Evolutionary conservation across 257 asterid genomes (phyloP), one percentile per base, ranked within the genome.

Genomic region (Jacaranda copaia): DNA sequence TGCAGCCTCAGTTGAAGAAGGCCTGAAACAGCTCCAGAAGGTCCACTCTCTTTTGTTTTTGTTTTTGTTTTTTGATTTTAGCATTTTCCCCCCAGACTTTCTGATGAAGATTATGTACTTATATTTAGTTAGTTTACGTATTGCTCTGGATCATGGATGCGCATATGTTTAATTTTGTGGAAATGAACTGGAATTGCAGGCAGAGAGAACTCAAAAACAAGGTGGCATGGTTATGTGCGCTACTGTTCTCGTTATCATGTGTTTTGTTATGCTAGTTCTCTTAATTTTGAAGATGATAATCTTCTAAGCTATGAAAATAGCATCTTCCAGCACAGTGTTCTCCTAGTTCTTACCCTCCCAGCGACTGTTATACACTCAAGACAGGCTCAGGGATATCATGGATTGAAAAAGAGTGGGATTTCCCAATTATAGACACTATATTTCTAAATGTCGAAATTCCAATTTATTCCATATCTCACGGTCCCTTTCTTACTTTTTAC

Each of bases 221-320:
- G 96, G 98, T 53, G 98, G 98, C 45, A 91, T 96, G 97, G 99
- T 96, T 70, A 88, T 88, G 97, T 96, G 99, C 36, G 99, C 97
- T 8, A 78, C 97, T 1, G 86, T 86, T 69, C 97, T 96, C 25
- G 83, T 96, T 55, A 93, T 96, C 66, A 92, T 93, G 98, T 96
- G 99, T 84, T 87, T 89, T 25, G 84, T 96, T 42, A 91, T 96
- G 99, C 87, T 96, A 67, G 88, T 93, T 80, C 99, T 93, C 81
- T 84, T 96, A 79, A 86, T 96, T 79, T 74, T 96, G 81, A 96
- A 93, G 88, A 84, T 82, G 78, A 90, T 93, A 80, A 45, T 96
- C 66, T 93, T 93, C 78, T 93, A 71, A 90, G 59, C 72, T 12
- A 8, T 76, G 55, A 77, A 49, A 8, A n/a, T 1, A 20, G 48